These are phyloP conservation scores for Penicillium digitatum DNA, from an alignment of 2,329 filamentous ascomycete species.

Conservation along the genomic window DNA sequence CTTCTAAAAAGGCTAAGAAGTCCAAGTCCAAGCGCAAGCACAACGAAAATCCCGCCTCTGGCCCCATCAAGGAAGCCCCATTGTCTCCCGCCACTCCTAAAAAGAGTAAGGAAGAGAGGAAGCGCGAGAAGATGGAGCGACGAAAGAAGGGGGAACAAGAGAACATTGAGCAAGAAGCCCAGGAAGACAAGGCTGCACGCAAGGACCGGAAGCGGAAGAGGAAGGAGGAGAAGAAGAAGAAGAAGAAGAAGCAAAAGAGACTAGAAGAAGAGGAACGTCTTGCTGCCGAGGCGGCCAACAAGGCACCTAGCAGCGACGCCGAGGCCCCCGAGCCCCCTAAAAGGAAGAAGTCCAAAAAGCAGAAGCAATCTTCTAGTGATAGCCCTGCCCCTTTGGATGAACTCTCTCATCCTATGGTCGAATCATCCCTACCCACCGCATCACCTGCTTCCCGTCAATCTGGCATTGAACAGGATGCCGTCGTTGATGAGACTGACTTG, in stretches of 20 bases:
- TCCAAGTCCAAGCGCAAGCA: constrained; percentile 1
- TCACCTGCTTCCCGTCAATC: background rate
- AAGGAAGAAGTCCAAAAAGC: constrained; percentile 1
- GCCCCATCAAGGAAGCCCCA: background rate
- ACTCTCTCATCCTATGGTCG: background rate
- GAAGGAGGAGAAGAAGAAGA: constrained; percentile 4
- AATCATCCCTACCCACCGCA: background rate
- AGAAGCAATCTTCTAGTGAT: background rate
- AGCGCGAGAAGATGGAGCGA: constrained; percentile 10
- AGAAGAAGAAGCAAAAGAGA: constrained; percentile 4
- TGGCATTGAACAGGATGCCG: background rate
- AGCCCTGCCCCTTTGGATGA: background rate
- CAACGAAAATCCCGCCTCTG: background rate
- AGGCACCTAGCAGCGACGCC: background rate
- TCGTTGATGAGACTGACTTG: background rate
- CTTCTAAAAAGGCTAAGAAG: background rate
- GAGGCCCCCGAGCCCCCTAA: background rate
- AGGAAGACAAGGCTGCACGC: background rate
- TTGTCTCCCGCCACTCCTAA: background rate
- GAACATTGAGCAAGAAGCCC: background rate
- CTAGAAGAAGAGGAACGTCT: background rate
- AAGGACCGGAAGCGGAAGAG: constrained; percentile 1
- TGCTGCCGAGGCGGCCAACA: background rate
- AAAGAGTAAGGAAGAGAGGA: background rate
- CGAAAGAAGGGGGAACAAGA: constrained; percentile 7